These are phyloP conservation scores for Calocybe indica DNA, from an alignment of 768 basidiomycete species.

Conservation along the genomic window DNA sequence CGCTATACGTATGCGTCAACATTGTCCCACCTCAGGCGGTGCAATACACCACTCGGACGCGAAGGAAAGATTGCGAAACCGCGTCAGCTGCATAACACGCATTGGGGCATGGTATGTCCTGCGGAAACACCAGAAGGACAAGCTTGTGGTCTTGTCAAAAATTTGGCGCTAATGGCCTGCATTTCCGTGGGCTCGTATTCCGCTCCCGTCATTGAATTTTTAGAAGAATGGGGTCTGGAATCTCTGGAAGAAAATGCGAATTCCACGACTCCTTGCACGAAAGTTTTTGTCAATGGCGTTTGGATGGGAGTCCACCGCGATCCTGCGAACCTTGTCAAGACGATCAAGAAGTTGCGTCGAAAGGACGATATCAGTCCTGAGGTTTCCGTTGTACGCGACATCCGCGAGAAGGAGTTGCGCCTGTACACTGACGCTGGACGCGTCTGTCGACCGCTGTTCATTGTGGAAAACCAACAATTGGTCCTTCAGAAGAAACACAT, in stretches of 20 bases:
- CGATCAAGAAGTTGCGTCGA: constrained; percentile 86
- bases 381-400: constrained; percentile 96
- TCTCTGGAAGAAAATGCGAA: constrained; percentile 92
- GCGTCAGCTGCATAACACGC: constrained; percentile 97
- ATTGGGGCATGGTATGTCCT: constrained; percentile 99
- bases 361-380: constrained; percentile 95
- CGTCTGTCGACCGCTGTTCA: constrained; percentile 94
- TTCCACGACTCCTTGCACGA: constrained; percentile 78
- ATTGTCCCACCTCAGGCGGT: constrained; percentile 93
- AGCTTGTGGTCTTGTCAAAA: constrained; percentile 98
- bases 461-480: constrained; percentile 89
- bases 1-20: constrained; percentile 99
- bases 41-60: constrained; percentile 95
- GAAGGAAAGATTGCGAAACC: constrained; percentile 99
- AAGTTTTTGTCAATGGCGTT: constrained; percentile 98
- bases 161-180: constrained; percentile 94
- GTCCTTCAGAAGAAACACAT: constrained; percentile 82
- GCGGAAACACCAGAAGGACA: constrained; percentile 99
- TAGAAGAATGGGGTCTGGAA: constrained; percentile 98
- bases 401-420: constrained; percentile 90
- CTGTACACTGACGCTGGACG: constrained; percentile 96
- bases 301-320: constrained; percentile 99
- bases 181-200: constrained; percentile 97
- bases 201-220: constrained; percentile 94
- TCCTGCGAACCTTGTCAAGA: constrained; percentile 86